Evolutionary conservation across 208 protist genomes (phyloP).

Genomic region (Acanthamoeba triangularis): DNA sequence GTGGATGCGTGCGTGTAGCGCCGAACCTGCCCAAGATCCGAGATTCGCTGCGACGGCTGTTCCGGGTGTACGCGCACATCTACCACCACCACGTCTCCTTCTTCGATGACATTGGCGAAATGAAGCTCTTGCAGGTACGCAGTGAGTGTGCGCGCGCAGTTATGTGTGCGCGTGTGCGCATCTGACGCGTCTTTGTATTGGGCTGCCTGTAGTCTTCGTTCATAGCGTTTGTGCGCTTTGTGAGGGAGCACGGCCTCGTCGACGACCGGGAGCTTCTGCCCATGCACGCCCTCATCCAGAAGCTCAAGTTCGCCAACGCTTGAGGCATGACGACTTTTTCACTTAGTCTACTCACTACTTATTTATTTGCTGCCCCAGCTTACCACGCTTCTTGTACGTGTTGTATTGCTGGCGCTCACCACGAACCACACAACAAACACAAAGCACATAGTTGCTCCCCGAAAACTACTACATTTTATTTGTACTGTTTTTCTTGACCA

Average conservation of each 20-base stretch:
- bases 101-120: constrained; percentile 60
- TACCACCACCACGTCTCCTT: constrained; percentile 8
- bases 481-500: no score
- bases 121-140: constrained; percentile 48
- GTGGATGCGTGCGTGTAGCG: neutral
- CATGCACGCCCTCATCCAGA: constrained; percentile 20
- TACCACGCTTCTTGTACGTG: no score
- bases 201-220: neutral
- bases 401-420: no score
- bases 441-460: no score
- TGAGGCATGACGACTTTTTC: no score
- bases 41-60: constrained; percentile 27
- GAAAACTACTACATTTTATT: no score
- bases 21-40: neutral
- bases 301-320: neutral
- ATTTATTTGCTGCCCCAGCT: no score
- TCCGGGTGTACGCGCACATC: constrained; percentile 60
- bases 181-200: neutral
- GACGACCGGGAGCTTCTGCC: constrained; percentile 51
- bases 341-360: no score
- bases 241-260: constrained; percentile 25
- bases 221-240: constrained; percentile 9
- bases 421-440: no score
- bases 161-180: neutral
- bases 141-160: neutral